Evolutionary conservation across 768 basidiomycete species (phyloP), one percentile per base, ranked within the genome.

Genomic region (Lactarius pseudohatsudake): DNA sequence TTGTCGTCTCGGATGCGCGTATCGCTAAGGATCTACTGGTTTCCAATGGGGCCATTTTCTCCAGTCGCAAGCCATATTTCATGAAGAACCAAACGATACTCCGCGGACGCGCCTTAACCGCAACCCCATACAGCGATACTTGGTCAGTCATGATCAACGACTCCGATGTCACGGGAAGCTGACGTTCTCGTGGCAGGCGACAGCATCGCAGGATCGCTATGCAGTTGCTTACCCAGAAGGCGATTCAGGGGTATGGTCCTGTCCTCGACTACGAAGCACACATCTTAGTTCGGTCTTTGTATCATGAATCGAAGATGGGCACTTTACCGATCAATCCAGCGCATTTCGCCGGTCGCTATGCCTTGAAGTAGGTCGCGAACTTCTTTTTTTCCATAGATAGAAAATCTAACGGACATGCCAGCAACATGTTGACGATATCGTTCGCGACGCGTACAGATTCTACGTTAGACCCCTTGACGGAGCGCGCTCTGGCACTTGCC

Each of bases 21-120:
- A 76, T 82, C 13, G 81, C 77, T 0, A 78, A 79, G 58, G 81
- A 82, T 63, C 74, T 83, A 34, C 72, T 82, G 70, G 78, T 82
- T 28, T 77, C 77, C 28, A 80, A 82, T 56, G 80, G 82, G 55
- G 73, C 80, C 13, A 74, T 79, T 18, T 83, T 82, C 67, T 82
- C 82, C 20, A 79, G 79, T 13, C 74, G 82, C n/a, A 82, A 81
- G 66, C 75, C 77, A 40, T 78, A 77, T 71, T 83, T 80, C 71
- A 72, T 82, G 41, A 83, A 84, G 70, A 76, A 75, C 15, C 76
- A 81, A 66, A 81, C 77, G 26, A 79, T 84, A 64, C 77, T 84
- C 30, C 71, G 69, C 10, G 78, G 80, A 7, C 77, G 80, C 11
- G 82, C 76, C 30, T 80, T 84, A 53, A 82, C 82, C 5, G 78